Base-by-base conservation (phyloP, 768 basidiomycete genomes). In the Termitomyces bulborhizus region DNA sequence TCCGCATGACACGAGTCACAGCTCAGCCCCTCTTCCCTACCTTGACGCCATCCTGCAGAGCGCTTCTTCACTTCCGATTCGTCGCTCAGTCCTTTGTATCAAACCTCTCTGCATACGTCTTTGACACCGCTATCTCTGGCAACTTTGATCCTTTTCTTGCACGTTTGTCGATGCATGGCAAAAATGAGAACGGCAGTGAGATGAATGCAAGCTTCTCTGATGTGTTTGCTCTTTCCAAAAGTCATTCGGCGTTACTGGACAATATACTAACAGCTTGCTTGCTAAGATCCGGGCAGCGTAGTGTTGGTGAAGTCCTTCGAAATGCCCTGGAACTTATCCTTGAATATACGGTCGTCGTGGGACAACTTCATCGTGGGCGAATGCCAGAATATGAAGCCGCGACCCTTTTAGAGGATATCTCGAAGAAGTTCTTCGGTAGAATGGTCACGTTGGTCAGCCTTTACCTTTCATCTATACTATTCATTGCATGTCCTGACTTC, bases 61-160 rank as follows among this genome's bases (percentile, higher is more conserved):
- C 80, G 9, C 71, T 91, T 3, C 71, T 85, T 7, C 81, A 83
- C 59, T 85, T 93, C 62, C 83, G 90, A 44, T 93, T 92, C 63
- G 73, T 83, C 40, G 82, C 83, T 1, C 83, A 90, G 26, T 74
- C 83, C 5, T 92, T 94, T 70, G 73, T 93, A 39, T 74, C 72
- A 16, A 76, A 73, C n/a, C 73, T 95, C 31, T 80, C 81, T 3
- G 71, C 78, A 34, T 93, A 95, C 60, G 74, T 92, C 21, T 85
- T 86, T 53, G 90, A 93, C 66, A 82, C 81, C n/a, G 93, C 84
- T 2, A 91, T 96, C 55, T 80, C 84, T 12, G 82, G 82, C 29
- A 86, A 89, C 63, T 88, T 91, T 60, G 82, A 85, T 57, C 74
- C 79, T 1, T 92, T 95, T 71, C 66, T 90, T 37, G 67, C 67